Base-by-base conservation (phyloP, 2,329 filamentous ascomycete species). In the Stemphylium lycopersici region DNA sequence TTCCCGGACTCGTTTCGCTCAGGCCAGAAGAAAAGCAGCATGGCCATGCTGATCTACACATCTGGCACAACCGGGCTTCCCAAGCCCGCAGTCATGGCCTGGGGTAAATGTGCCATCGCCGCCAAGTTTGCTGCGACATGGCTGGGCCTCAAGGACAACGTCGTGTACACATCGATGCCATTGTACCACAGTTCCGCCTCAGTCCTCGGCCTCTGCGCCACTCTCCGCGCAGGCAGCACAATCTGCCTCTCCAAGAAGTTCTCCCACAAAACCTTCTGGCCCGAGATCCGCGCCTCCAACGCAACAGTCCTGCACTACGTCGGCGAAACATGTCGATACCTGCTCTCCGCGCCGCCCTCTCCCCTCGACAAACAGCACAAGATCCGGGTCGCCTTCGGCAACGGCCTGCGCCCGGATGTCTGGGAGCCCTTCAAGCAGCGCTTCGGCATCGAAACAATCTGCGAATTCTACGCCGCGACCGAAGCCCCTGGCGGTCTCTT, bases 401-500 rank as follows among this genome's bases (percentile, higher is more conserved):
- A 78, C 42, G 76, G 76, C n/a, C 63, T 78, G 11, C 63, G 76
- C 4, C 75, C 75, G 0, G 76, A 78, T 44, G 72, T 78, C 16
- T 78, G 76, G 75, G 63, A 76, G 13, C 56, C 65, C 0, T 78
- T 78, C 63, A 73, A 76, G 37, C 52, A 71, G n/a, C 68, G 76
- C 24, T 78, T 78, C 55, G 66, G 63, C 33, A 75, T 78, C 41
- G 38, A 53, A 10, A 69, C 66, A 4, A 71, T 78, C 52, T 70
- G 60, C 50, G 76, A 78, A 43, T 72, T 78, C 47, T 78, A 76
- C 58, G 63, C 69, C 6, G 74, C 75, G 1, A 78, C 75, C 2
- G 76, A 78, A 75, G 86, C 88, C 12, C 80, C 90, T 22, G 81
- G 90, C 56, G 75, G 76, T 0, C 76, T 91, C 20, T 76, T 84